These are phyloP conservation scores for Cystobasidium pallidum DNA, from an alignment of 1,284 basidiomycete genomes.

Conservation along the genomic window DNA sequence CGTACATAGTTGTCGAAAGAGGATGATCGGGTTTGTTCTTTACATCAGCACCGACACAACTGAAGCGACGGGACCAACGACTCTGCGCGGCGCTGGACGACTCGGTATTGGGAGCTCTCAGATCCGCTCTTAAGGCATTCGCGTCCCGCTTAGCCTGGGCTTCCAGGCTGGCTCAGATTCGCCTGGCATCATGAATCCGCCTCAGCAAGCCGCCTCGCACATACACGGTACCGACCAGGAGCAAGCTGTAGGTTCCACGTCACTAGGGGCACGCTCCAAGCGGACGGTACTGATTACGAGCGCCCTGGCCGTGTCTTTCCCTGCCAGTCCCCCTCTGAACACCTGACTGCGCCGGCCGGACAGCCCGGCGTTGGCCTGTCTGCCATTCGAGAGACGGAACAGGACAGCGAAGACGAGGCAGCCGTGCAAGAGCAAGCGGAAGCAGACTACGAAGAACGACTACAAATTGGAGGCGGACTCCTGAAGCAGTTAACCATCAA, in stretches of 20 bases:
- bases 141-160: too few relatives aligned
- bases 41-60: too few relatives aligned
- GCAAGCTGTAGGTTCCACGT: background rate
- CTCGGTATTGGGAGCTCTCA: too few relatives aligned
- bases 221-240: background rate
- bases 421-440: slow-evolving; percentile 22
- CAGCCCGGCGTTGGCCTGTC: background rate
- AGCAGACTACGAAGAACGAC: slow-evolving; percentile 29
- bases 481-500: slow-evolving; percentile 74
- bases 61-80: too few relatives aligned
- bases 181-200: slow-evolving; percentile 3
- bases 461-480: slow-evolving; percentile 46
- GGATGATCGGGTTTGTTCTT: too few relatives aligned
- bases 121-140: too few relatives aligned
- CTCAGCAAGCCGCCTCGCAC: slow-evolving; percentile 3
- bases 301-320: background rate
- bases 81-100: too few relatives aligned
- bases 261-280: too few relatives aligned
- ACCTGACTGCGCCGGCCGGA: background rate
- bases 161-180: background rate
- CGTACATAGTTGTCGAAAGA: too few relatives aligned
- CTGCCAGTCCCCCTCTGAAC: background rate
- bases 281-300: too few relatives aligned
- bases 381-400: slow-evolving; percentile 16
- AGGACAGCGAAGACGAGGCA: slow-evolving; percentile 33